Evolutionary conservation across 2,329 filamentous ascomycete species (phyloP).

Genomic region (Penicillium nordicum): DNA sequence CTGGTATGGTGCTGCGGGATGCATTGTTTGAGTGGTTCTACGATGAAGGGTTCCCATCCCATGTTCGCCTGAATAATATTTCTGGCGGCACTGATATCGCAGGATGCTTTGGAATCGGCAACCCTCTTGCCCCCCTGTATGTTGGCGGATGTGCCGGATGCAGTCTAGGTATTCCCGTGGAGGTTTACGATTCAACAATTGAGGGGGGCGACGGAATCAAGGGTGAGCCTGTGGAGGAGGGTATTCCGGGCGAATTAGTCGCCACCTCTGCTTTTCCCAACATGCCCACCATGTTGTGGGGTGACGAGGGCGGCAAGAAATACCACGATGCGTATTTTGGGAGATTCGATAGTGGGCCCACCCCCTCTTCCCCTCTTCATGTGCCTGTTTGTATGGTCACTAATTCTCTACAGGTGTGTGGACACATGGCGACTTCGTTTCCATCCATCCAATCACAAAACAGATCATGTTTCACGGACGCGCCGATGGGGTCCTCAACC

Average conservation of each 20-base stretch:
- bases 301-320: conserved; percentile 49
- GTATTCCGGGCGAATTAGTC: conserved; percentile 72
- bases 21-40: conserved; percentile 79
- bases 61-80: conserved; percentile 56
- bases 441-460: conserved; percentile 64
- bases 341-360: conserved; percentile 16
- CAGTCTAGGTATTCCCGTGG: conserved; percentile 52
- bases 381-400: neutral
- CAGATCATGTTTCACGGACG: conserved; percentile 41
- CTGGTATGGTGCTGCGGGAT: conserved; percentile 78
- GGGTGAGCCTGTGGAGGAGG: conserved; percentile 54
- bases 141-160: conserved; percentile 54
- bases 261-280: conserved; percentile 70
- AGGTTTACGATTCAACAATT: conserved; percentile 55
- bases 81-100: conserved; percentile 34
- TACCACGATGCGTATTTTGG: conserved; percentile 43
- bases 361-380: neutral
- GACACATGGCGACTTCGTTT: conserved; percentile 80
- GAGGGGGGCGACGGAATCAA: conserved; percentile 32
- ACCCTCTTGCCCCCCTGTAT: conserved; percentile 64
- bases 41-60: conserved; percentile 64
- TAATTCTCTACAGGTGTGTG: conserved; percentile 54
- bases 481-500: conserved; percentile 74
- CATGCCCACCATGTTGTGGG: conserved; percentile 64
- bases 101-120: conserved; percentile 45